Evolutionary conservation across 495 filamentous ascomycete species (phyloP).

Genomic region (Elasticomyces elasticus): DNA sequence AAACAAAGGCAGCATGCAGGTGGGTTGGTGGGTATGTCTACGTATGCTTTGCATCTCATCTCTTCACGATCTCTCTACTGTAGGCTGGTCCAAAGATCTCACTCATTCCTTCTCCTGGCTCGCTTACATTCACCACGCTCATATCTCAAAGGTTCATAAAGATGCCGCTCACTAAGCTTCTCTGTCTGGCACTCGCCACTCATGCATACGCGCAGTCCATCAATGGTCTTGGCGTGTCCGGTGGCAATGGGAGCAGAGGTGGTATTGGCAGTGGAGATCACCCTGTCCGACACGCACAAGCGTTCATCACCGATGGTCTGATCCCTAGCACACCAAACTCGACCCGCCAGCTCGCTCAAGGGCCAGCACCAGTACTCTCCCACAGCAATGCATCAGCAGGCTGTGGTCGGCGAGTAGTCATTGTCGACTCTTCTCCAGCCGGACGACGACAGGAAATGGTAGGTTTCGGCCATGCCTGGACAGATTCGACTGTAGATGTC

Average conservation of each 20-base stretch:
- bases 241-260: conserved; percentile 11
- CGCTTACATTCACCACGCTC: neutral
- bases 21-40: neutral
- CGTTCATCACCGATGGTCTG: conserved; percentile 15
- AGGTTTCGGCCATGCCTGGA: conserved; percentile 48
- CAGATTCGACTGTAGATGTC: conserved; percentile 45
- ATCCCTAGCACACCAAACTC: conserved; percentile 12
- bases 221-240: conserved; percentile 10
- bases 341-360: conserved; percentile 13
- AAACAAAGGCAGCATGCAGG: neutral
- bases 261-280: conserved; percentile 13
- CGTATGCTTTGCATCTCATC: neutral
- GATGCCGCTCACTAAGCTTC: neutral
- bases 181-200: neutral
- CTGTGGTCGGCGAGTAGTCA: neutral
- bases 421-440: conserved; percentile 1
- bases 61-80: too few relatives aligned
- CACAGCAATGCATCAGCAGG: neutral
- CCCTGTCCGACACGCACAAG: conserved; percentile 3
- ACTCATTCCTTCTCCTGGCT: neutral
- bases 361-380: conserved; percentile 7
- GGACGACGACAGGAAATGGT: conserved; percentile 34
- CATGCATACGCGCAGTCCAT: conserved; percentile 1
- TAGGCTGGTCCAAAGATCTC: neutral
- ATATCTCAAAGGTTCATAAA: neutral